Evolutionary conservation across 129 eudicot species (phyloP), one percentile per base, ranked within the genome.

Genomic region (Sambucus nigra): DNA sequence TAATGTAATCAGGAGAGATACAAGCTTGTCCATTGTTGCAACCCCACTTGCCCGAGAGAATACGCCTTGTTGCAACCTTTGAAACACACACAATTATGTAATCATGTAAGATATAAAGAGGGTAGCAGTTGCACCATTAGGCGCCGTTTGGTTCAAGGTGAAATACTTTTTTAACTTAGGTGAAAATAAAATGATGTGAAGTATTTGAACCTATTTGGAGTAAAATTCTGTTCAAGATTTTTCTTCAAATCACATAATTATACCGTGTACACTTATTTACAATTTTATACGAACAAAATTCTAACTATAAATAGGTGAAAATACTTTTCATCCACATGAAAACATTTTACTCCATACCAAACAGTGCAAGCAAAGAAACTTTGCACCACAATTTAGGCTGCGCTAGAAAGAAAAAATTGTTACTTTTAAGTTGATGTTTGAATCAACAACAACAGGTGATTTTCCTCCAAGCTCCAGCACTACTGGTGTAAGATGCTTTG

Each of bases 391-490:
- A 14, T 20, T 51, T 18, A 1, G 42, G 28, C 19, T 13, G 38
- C 14, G 13, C 26, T 40, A 64, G 61, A 40, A 25, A 44, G 51
- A 51, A 42, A 60, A 26, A 44, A 18, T 40, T 39, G 53, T 57
- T 78, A 89, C 97, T 44, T 78, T 52, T 40, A 84, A 41, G 67
- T 89, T 69, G 9, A 76, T 73, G 57, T 79, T 57, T 14, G 94
- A 71, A 67, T 89, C 95, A 64, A 89, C 97, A 38, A 89, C 46
- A 17, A 63, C 78, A 39, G 97, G 97, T 46, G 70, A 84, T 81
- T 89, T 89, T 69, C 97, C 97, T 61, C 97, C 97, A 51, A 88
- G 97, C 70, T 88, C 97, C 78, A 88, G 80, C 31, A 69, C 69
- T 20, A 88, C 97, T 39, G 97, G 97, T n/a, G 97, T 88, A 50